Base-by-base conservation (phyloP, 2,329 filamentous ascomycete species). In the Exophiala lecanii-corni region DNA sequence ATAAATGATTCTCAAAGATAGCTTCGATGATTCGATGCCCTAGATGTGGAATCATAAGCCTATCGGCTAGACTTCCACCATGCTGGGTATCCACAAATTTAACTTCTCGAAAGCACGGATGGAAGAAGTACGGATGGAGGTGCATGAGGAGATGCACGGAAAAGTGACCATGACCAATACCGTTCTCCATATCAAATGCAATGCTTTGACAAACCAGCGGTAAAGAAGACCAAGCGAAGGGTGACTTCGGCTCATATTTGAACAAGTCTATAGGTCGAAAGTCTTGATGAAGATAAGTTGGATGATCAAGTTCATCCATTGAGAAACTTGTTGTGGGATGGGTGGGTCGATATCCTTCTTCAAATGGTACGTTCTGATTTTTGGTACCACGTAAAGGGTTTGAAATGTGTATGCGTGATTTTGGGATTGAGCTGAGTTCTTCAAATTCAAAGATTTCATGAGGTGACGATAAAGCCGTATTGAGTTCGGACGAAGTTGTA, bases 1-100 rank as follows among this genome's bases (percentile, higher is more conserved):
- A 70, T 58, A 82, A 75, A 57, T 81, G 81, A 3, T 71, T 65
- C 30, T 71, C 66, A 31, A 80, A 69, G 31, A 80, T 73, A 34
- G 67, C 64, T 56, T 80, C 76, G 36, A 56, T 52, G 13, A 55
- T 37, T 34, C 54, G 45, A 17, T 50, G 39, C 13, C 74, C 66
- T 54, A 80, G 74, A 39, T 64, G 57, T 25, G 61, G 62, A 1
- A 64, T 63, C 33, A 54, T 53, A 19, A 57, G 31, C 18, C 47
- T 39, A 26, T 55, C 52, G 7, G 53, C 50, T 13, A 55, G 36
- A 31, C 21, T 46, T 12, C 51, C 34, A 4, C 26, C 45, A 18
- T 25, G 17, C 9, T 18, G 16, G 5, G 25, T 6, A 5, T 39
- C 31, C 3, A 20, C 17, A 36, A 26, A 21, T 31, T 42, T 35